Evolutionary conservation across 208 protist species (phyloP).

Genomic region (Crithidia expoeki): DNA sequence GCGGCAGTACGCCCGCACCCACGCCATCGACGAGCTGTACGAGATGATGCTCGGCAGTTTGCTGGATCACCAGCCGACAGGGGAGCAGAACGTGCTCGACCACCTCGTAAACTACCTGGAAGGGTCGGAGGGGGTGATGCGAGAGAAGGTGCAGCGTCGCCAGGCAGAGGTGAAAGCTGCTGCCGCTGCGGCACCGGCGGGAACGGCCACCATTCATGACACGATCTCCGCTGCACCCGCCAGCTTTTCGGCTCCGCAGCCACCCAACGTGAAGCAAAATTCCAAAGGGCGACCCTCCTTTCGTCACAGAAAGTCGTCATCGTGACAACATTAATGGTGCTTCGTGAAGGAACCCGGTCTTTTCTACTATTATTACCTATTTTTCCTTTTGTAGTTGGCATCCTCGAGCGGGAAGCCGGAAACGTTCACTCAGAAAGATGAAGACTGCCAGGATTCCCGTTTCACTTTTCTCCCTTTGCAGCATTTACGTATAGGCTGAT

Average conservation of each 20-base stretch:
- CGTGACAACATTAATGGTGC: neutral
- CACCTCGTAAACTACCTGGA: constrained; percentile 64
- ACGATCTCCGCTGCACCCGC: neutral
- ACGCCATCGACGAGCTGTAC: constrained; percentile 69
- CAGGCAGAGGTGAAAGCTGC: constrained; percentile 11
- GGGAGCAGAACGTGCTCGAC: constrained; percentile 54
- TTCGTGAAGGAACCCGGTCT: no score
- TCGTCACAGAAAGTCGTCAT: constrained; percentile 8
- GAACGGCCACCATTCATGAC: neutral
- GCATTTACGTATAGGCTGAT: no score
- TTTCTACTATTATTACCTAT: neutral
- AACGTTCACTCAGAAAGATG: neutral
- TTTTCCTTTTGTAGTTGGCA: neutral
- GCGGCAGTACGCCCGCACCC: constrained; percentile 40
- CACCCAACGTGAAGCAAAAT: constrained; percentile 18
- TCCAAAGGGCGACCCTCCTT: constrained; percentile 19
- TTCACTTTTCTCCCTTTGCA: constrained; percentile 5
- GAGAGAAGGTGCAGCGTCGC: constrained; percentile 17
- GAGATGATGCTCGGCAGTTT: constrained; percentile 63
- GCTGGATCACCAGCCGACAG: constrained; percentile 40
- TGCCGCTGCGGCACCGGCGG: neutral
- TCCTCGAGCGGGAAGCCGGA: neutral
- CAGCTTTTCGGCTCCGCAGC: constrained; percentile 11
- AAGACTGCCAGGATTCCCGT: no score
- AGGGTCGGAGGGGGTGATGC: constrained; percentile 24